These are phyloP conservation scores for Cicer judaicum DNA, from an alignment of 306 rosid species.

Conservation along the genomic window DNA sequence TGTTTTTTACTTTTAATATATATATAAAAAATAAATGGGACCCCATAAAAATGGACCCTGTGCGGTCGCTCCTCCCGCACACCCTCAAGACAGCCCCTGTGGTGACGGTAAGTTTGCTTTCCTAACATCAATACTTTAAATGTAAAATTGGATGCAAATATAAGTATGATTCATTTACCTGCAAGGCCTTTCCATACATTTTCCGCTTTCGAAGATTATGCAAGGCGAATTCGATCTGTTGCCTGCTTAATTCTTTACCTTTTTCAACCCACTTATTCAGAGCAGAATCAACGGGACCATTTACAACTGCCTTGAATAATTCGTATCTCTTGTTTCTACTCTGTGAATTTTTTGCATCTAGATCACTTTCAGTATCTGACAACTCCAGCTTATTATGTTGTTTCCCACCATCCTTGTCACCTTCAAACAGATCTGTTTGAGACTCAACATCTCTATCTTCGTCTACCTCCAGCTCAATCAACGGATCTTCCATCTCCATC, in stretches of 20 bases:
- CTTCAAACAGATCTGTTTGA: conserved; percentile 51
- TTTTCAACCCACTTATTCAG: conserved; percentile 72
- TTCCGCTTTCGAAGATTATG: conserved; percentile 57
- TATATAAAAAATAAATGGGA: no score
- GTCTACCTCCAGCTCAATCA: conserved; percentile 60
- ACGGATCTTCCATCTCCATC: conserved; percentile 54
- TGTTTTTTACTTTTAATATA: no score
- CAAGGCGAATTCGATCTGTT: conserved; percentile 55
- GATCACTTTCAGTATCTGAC: conserved; percentile 51
- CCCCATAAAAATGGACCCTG: no score
- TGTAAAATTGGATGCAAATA: conserved; percentile 18
- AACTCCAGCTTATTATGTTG: conserved; percentile 53
- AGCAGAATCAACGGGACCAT: conserved; percentile 51
- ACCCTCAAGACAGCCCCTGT: no score
- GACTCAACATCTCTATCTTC: conserved; percentile 45
- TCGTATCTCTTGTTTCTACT: conserved; percentile 38
- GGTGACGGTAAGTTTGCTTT: neutral
- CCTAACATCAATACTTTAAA: conserved; percentile 11
- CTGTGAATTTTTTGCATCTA: conserved; percentile 35
- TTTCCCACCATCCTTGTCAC: conserved; percentile 48
- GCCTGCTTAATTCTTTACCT: conserved; percentile 62
- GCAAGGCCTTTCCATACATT: conserved; percentile 80
- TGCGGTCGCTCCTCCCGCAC: no score
- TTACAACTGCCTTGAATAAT: conserved; percentile 57
- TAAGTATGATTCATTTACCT: conserved; percentile 56